These are phyloP conservation scores for Anethum foeniculum DNA, from an alignment of 140 eudicot species.

Conservation along the genomic window DNA sequence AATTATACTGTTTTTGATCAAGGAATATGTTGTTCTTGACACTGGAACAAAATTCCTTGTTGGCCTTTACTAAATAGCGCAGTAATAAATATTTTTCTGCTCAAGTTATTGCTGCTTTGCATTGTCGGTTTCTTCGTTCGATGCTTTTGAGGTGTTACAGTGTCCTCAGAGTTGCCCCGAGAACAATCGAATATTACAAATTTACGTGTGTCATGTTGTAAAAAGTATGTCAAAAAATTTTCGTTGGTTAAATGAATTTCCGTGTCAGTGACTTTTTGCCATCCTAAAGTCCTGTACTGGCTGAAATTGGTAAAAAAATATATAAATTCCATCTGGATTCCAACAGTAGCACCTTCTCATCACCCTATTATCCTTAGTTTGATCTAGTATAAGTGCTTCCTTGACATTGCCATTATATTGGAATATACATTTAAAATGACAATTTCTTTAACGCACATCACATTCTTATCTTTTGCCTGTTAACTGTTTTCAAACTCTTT, in stretches of 20 bases:
- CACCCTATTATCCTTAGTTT: not conserved
- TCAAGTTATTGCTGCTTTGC: not conserved
- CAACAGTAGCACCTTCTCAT: not conserved
- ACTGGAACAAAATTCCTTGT: not conserved
- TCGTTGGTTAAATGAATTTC: not conserved
- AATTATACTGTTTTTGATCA: not conserved
- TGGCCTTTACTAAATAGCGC: not conserved
- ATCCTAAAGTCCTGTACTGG: not conserved
- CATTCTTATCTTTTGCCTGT: not conserved
- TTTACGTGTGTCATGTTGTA: not conserved
- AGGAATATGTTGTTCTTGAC: not conserved
- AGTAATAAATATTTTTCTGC: not conserved
- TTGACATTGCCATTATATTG: not conserved
- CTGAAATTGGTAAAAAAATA: not conserved
- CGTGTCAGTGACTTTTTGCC: not conserved
- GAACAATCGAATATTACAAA: not conserved
- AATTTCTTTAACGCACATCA: not conserved
- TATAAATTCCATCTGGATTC: not conserved
- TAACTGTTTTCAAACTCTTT: not conserved
- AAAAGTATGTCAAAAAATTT: not conserved
- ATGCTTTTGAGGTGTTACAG: not conserved
- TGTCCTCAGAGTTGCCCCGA: not conserved
- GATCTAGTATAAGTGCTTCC: not conserved
- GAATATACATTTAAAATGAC: not conserved
- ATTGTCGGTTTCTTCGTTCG: not conserved